These are phyloP conservation scores for Aspergillus funiculosus DNA, from an alignment of 495 filamentous ascomycete species.

Conservation along the genomic window DNA sequence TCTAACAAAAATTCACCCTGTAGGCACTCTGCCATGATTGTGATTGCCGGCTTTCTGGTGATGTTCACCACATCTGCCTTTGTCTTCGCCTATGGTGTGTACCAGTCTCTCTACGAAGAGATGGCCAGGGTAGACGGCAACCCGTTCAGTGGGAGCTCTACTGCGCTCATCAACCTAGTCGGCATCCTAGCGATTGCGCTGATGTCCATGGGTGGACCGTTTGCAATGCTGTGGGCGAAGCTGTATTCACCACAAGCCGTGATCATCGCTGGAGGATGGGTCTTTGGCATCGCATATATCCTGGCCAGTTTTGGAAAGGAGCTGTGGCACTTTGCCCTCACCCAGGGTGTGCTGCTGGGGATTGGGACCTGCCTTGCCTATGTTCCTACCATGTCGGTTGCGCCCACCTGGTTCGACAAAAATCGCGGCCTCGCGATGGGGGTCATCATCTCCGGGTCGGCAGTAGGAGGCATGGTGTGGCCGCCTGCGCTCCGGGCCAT, in stretches of 20 bases:
- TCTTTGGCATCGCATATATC: constrained; percentile 42
- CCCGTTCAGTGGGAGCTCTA: constrained; percentile 35
- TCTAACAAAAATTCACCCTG: neutral
- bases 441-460: constrained; percentile 48
- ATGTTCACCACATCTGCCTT: constrained; percentile 41
- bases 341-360: constrained; percentile 52
- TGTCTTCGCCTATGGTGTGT: constrained; percentile 43
- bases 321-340: constrained; percentile 57
- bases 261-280: constrained; percentile 29
- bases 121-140: constrained; percentile 25
- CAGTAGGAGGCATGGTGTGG: constrained; percentile 49
- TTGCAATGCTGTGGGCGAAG: constrained; percentile 36
- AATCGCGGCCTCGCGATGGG: constrained; percentile 51
- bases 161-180: constrained; percentile 39
- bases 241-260: constrained; percentile 33
- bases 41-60: constrained; percentile 31
- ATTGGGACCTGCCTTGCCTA: constrained; percentile 43
- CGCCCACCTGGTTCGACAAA: constrained; percentile 52
- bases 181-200: constrained; percentile 39
- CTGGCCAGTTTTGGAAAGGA: constrained; percentile 49
- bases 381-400: constrained; percentile 48
- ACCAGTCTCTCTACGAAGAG: constrained; percentile 42
- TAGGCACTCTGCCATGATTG: constrained; percentile 22
- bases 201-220: constrained; percentile 43
- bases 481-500: constrained; percentile 44